Percentiles rank a stretch among this genome's conserved stretches.
Conservation (phyloP, 1,284 basidiomycete genomes). For the Ceratobasidium sp. region DNA sequence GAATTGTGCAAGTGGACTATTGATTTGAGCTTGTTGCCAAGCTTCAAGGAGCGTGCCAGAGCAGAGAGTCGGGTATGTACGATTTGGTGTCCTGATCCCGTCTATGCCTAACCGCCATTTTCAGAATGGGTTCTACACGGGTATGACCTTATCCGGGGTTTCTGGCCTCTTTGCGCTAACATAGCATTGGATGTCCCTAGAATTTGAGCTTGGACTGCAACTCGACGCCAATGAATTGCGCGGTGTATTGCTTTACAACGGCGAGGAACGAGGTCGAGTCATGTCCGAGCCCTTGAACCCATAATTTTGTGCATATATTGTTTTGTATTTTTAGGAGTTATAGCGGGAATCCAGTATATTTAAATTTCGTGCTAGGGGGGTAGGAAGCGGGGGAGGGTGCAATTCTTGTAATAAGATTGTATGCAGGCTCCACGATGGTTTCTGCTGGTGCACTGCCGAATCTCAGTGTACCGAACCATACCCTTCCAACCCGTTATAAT, state of each 20-base stretch:
- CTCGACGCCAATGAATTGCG: slow-evolving; percentile 82
- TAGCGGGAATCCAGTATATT: too few relatives aligned
- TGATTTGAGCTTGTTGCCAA: slow-evolving; percentile 78
- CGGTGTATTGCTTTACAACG: slow-evolving; percentile 77
- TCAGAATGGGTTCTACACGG: slow-evolving; percentile 79
- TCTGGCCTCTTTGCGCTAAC: background rate
- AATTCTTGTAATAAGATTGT: too few relatives aligned
- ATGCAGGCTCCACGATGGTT: too few relatives aligned
- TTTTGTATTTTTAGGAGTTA: too few relatives aligned
- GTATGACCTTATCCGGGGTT: slow-evolving; percentile 56
- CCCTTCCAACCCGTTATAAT: too few relatives aligned
- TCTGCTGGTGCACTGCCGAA: too few relatives aligned
- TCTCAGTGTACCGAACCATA: too few relatives aligned
- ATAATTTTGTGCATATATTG: background rate
- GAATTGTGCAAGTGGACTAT: slow-evolving; percentile 90
- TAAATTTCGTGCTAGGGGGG: too few relatives aligned
- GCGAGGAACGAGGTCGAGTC: slow-evolving; percentile 79
- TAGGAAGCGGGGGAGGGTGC: too few relatives aligned
- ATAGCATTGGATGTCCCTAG: slow-evolving; percentile 56
- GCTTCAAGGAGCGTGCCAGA: slow-evolving; percentile 74
- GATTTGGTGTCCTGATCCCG: background rate
- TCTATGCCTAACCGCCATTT: background rate
- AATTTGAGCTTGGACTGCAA: slow-evolving; percentile 84
- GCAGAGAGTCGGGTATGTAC: slow-evolving; percentile 4
- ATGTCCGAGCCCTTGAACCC: slow-evolving; percentile 59